Percentiles rank a stretch among this genome's conserved stretches.
These are phyloP conservation scores for Penstemon eatonii DNA, from an alignment of 257 asterid genomes.

Conservation along the genomic window DNA sequence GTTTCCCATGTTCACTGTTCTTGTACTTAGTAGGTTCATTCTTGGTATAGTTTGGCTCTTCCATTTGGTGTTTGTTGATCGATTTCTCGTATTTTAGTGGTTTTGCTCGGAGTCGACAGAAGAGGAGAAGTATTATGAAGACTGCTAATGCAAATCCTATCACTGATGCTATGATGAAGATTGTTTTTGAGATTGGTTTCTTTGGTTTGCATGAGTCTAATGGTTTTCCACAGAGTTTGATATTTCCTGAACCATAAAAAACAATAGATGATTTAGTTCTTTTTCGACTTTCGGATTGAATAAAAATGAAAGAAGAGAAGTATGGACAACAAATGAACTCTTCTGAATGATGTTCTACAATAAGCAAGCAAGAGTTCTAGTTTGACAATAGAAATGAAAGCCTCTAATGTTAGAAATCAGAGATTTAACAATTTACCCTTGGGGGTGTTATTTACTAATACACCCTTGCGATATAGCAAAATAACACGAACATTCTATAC, in stretches of 20 bases:
- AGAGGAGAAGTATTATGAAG: constrained; percentile 29
- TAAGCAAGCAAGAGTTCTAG: background rate
- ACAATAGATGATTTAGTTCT: background rate
- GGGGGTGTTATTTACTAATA: too few species aligned
- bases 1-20: constrained; percentile 35
- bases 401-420: too few species aligned
- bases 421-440: too few species aligned
- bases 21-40: constrained; percentile 10
- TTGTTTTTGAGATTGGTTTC: constrained; percentile 29
- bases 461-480: too few species aligned
- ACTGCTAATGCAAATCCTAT: constrained; percentile 26
- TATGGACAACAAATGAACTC: too few species aligned
- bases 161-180: constrained; percentile 31
- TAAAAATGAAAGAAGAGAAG: too few species aligned
- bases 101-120: constrained; percentile 24
- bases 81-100: constrained; percentile 41
- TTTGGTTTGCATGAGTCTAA: constrained; percentile 48
- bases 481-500: too few species aligned
- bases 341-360: too few species aligned
- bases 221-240: constrained; percentile 59
- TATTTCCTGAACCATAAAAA: constrained; percentile 48
- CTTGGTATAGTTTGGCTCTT: background rate
- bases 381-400: background rate
- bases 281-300: background rate
- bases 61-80: constrained; percentile 16